A percentile compares a stretch with the other conserved stretches of the same genome.
Evolutionary conservation across 1,284 basidiomycete genomes (phyloP).

Genomic region (Hemileia vastatrix): DNA sequence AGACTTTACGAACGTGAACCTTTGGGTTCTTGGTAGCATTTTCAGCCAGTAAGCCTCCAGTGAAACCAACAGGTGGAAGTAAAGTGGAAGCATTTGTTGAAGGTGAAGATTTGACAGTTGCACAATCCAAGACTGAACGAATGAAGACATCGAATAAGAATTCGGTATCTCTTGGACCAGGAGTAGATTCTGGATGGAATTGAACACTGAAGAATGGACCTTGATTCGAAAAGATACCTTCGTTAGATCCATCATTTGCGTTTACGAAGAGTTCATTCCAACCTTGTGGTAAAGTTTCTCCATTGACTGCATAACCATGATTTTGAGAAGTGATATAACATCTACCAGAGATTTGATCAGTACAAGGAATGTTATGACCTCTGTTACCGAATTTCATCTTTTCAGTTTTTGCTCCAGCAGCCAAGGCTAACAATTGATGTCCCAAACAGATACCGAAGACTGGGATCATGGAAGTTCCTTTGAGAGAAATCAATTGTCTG

Average conservation of each 20-base stretch:
- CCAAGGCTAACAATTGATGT: conserved; percentile 89
- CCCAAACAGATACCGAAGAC: conserved; percentile 99
- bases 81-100: no score
- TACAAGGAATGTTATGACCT: conserved; percentile 97
- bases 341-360: conserved; percentile 78
- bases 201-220: conserved; percentile 93
- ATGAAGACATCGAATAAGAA: conserved; percentile 98
- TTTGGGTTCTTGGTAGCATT: conserved; percentile 68
- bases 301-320: conserved; percentile 93
- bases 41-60: conserved; percentile 73
- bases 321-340: conserved; percentile 99
- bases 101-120: no score
- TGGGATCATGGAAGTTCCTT: conserved; percentile 67
- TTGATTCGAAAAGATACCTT: conserved; percentile 84
- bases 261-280: conserved; percentile 95
- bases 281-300: conserved; percentile 63
- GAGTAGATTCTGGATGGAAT: conserved; percentile 96
- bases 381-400: conserved; percentile 99
- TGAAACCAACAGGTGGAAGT: conserved; percentile 62
- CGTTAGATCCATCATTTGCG: conserved; percentile 93
- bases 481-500: conserved; percentile 59
- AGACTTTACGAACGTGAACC: conserved; percentile 74
- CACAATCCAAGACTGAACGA: conserved; percentile 69
- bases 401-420: conserved; percentile 80
- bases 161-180: conserved; percentile 96